These are phyloP conservation scores for Colletotrichum sp. DNA, from an alignment of 2,329 filamentous ascomycete species.

Conservation along the genomic window DNA sequence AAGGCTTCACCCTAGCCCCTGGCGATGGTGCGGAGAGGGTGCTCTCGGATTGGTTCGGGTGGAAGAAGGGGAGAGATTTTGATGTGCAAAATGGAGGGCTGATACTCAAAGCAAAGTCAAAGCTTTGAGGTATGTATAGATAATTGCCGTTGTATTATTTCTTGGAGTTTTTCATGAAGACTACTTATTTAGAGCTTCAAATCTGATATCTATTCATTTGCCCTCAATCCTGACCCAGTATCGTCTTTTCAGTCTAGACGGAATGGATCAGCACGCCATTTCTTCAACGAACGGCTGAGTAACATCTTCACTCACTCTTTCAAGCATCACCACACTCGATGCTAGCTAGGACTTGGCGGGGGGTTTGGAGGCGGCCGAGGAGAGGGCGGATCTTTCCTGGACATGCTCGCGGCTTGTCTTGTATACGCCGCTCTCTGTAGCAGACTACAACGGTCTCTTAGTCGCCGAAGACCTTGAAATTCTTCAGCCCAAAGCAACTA, in stretches of 20 bases:
- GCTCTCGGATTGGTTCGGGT: conserved; percentile 77
- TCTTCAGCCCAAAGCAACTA: not conserved
- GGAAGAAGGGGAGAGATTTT: conserved; percentile 75
- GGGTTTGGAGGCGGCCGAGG: conserved; percentile 40
- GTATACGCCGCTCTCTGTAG: not conserved
- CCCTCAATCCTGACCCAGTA: not conserved
- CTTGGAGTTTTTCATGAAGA: not conserved
- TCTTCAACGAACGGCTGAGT: not conserved
- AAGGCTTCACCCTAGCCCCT: conserved; percentile 60
- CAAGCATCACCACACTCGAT: not conserved
- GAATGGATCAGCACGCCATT: not conserved
- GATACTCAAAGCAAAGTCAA: conserved; percentile 46
- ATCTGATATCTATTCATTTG: not conserved
- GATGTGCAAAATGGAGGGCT: conserved; percentile 68
- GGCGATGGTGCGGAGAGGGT: conserved; percentile 76
- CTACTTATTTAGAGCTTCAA: not conserved
- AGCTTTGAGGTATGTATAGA: conserved; percentile 29
- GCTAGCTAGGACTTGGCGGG: conserved; percentile 37
- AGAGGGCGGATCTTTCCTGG: conserved; percentile 41
- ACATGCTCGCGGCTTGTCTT: conserved; percentile 26
- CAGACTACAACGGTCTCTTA: too few species aligned
- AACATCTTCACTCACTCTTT: not conserved
- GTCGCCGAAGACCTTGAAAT: not conserved
- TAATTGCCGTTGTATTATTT: not conserved
- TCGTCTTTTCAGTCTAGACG: not conserved